Conservation (phyloP, 1,284 basidiomycete species). For the Ustilago esculenta region DNA sequence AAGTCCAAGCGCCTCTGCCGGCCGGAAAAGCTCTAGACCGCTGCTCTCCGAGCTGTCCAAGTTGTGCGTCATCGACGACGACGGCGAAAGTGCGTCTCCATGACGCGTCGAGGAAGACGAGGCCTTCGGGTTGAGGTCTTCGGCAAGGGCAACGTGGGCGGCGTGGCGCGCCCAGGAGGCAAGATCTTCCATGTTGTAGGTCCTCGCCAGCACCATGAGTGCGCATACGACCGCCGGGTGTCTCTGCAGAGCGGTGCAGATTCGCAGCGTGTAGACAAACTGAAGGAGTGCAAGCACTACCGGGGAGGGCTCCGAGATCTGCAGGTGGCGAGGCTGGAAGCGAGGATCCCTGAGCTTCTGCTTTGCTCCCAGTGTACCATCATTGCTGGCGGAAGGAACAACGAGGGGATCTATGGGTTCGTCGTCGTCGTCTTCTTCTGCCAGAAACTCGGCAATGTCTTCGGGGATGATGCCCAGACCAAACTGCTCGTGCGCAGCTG, state of each 20-base stretch:
- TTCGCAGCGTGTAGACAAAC: slow-evolving; percentile 86
- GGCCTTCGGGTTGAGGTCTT: slow-evolving; percentile 49
- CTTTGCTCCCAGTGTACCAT: slow-evolving; percentile 12
- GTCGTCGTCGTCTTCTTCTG: slow-evolving; percentile 43
- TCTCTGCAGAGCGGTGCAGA: slow-evolving; percentile 88
- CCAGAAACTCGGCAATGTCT: slow-evolving; percentile 41
- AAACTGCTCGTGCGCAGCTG: slow-evolving; percentile 20
- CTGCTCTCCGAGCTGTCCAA: slow-evolving; percentile 23
- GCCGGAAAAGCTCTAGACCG: slow-evolving; percentile 58
- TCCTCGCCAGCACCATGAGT: slow-evolving; percentile 82
- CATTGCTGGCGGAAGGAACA: slow-evolving; percentile 2
- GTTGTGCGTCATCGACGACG: slow-evolving; percentile 20
- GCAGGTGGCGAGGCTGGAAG: slow-evolving; percentile 79
- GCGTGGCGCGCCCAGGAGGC: slow-evolving; percentile 84
- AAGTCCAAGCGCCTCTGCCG: slow-evolving; percentile 40
- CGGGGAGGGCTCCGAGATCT: slow-evolving; percentile 86
- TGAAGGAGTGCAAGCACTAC: slow-evolving; percentile 88
- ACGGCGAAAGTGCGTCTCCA: slow-evolving; percentile 26
- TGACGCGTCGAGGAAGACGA: slow-evolving; percentile 10
- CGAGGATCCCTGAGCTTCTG: slow-evolving; percentile 73
- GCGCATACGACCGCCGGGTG: slow-evolving; percentile 87
- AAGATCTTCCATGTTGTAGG: slow-evolving; percentile 81
- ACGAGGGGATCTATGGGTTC: slow-evolving; percentile 33
- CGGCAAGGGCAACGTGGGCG: slow-evolving; percentile 73
- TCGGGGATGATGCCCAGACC: slow-evolving; percentile 39